Evolutionary conservation across 371 early-diverging fungal species (phyloP).

Genomic region (Syncephalastrum sp.): DNA sequence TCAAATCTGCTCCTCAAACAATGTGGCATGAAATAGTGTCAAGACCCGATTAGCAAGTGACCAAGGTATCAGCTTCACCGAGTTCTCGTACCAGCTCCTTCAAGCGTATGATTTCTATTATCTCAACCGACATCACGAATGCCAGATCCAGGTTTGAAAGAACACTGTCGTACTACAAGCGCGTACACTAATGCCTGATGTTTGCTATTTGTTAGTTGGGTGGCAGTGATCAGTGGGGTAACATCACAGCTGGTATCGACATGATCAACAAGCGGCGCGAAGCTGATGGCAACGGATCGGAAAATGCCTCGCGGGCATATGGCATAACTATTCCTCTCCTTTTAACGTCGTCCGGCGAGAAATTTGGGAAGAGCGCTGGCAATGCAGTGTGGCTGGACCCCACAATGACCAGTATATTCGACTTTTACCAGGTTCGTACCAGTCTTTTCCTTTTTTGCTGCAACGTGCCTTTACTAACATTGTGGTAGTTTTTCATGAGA

Average conservation of each 20-base stretch:
- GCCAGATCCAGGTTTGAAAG: conserved; percentile 64
- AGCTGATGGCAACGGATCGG: conserved; percentile 22
- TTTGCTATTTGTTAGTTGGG: conserved; percentile 62
- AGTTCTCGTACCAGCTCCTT: conserved; percentile 93
- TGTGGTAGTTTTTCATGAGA: conserved; percentile 73
- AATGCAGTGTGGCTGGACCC: conserved; percentile 94
- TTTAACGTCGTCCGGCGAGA: conserved; percentile 85
- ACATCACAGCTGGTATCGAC: conserved; percentile 93
- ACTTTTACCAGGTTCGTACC: conserved; percentile 82
- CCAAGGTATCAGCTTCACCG: conserved; percentile 92
- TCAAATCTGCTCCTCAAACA: background rate
- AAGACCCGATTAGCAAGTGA: conserved; percentile 73
- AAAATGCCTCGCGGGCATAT: conserved; percentile 49
- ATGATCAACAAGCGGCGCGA: conserved; percentile 68
- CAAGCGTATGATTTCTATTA: conserved; percentile 95
- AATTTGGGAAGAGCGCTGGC: conserved; percentile 96
- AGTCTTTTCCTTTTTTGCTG: no score
- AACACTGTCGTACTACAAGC: background rate
- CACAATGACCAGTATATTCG: conserved; percentile 75
- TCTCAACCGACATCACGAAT: conserved; percentile 65
- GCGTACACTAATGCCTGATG: background rate
- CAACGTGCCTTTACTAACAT: background rate
- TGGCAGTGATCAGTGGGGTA: conserved; percentile 98
- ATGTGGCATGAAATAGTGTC: conserved; percentile 46
- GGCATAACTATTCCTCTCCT: conserved; percentile 91